Base-by-base conservation (phyloP, 2,329 filamentous ascomycete genomes). In the Stachybotrys chlorohalonatus region DNA sequence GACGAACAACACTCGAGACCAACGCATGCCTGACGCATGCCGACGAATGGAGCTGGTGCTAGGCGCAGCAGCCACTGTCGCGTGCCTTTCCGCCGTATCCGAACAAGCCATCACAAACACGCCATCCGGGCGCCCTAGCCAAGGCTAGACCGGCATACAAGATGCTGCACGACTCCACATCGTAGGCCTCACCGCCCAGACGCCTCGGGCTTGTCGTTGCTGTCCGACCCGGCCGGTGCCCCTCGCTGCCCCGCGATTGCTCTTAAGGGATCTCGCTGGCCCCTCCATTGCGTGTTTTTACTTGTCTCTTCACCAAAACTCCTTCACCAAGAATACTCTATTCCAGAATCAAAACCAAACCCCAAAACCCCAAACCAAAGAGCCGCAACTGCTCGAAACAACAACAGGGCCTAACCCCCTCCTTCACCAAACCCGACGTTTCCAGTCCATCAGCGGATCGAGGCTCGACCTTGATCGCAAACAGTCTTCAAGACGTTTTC, bases 401-500 rank as follows among this genome's bases (percentile, higher is more conserved):
- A 3, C 8, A 42, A 42, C 36, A 24, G 24, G 24, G 24, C 24
- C 24, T 24, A 24, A 24, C 24, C 24, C 24, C 24, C 24, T 24
- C 24, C 24, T 24, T 24, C 24, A 24, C 24, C 24, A 24, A 24
- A 24, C 24, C 24, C 24, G 24, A 24, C 24, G 24, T 24, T 24
- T 24, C 24, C 24, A 24, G 24, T 24, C 24, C 24, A 24, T 24
- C 24, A 24, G 51, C 60, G 57, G 79, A 81, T 81, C 81, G 80
- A 81, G 78, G 69, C 60, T 58, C 65, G 60, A 64, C 66, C 70
- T 73, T 84, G 83, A 76, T 87, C 85, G 75, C 73, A 63, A 59
- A 68, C 68, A 73, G 72, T 75, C 86, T 87, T 82, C 90, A 96
- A 89, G 78, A 96, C 90, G 92, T 96, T 96, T 87, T 93, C 91